Evolutionary conservation across 2,329 filamentous ascomycete genomes (phyloP).

Genomic region (Achaetomium macrosporum): DNA sequence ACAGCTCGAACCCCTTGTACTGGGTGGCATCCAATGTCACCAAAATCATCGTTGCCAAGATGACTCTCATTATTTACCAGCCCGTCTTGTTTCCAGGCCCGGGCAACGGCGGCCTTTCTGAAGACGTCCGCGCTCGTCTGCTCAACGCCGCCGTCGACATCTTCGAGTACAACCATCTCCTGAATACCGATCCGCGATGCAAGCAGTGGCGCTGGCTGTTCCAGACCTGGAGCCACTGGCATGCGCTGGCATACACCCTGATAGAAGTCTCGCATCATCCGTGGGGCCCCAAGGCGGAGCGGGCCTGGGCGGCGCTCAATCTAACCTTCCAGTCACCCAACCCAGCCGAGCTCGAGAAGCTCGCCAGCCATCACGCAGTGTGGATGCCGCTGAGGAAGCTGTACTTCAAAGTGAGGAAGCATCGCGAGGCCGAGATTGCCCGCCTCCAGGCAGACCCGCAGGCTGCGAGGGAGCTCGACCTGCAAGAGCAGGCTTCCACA

Average conservation of each 20-base stretch:
- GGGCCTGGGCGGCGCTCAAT: conserved; percentile 42
- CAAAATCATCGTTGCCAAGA: conserved; percentile 48
- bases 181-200: conserved; percentile 45
- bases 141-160: conserved; percentile 48
- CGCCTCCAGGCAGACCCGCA: conserved; percentile 44
- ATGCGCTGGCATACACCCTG: conserved; percentile 51
- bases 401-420: conserved; percentile 45
- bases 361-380: conserved; percentile 42
- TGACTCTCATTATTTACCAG: conserved; percentile 50
- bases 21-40: conserved; percentile 46
- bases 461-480: conserved; percentile 45
- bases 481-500: conserved; percentile 40
- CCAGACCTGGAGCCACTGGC: conserved; percentile 55
- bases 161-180: conserved; percentile 49
- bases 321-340: conserved; percentile 29
- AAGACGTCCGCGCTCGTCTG: conserved; percentile 31
- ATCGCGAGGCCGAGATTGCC: conserved; percentile 46
- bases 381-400: conserved; percentile 51
- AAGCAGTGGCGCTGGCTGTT: conserved; percentile 54
- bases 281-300: conserved; percentile 42
- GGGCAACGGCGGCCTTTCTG: conserved; percentile 29
- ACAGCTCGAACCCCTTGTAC: conserved; percentile 44
- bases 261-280: conserved; percentile 43
- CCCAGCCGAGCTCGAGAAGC: conserved; percentile 39
- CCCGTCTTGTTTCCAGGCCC: conserved; percentile 41